phyloP scores from a whole-genome alignment of 345 rosid species.

The Lagerstroemia speciosa region DNA sequence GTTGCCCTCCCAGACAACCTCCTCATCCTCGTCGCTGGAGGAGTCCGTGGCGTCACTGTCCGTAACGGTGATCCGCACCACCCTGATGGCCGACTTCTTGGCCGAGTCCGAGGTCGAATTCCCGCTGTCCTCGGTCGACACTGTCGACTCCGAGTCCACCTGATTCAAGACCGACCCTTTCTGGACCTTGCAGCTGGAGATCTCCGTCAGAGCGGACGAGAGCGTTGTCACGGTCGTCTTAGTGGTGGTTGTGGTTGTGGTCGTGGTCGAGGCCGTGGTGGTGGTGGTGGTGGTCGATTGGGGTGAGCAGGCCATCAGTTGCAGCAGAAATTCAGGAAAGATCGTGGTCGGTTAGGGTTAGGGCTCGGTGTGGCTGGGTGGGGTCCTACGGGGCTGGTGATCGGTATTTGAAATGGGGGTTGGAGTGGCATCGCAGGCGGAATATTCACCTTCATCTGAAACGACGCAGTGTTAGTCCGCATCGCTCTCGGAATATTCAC shows the following conservation, averaged over 20 bases:
- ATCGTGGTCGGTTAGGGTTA: background rate
- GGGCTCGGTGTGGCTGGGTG: background rate
- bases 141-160: conserved; percentile 13
- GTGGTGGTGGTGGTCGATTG: conserved; percentile 4
- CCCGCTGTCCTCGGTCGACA: conserved; percentile 16
- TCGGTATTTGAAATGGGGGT: background rate
- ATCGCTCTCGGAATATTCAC: background rate
- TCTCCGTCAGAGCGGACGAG: conserved; percentile 5
- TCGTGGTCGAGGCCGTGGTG: background rate
- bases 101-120: conserved; percentile 4
- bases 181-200: conserved; percentile 4
- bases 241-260: conserved; percentile 8
- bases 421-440: background rate
- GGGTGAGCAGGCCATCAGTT: conserved; percentile 13
- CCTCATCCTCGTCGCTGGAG: conserved; percentile 23
- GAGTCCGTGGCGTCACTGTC: conserved; percentile 39
- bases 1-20: background rate
- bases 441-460: background rate
- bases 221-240: conserved; percentile 14
- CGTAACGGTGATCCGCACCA: conserved; percentile 26
- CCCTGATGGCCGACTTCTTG: conserved; percentile 10
- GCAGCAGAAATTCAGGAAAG: background rate
- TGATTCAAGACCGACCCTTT: background rate
- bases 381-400: background rate
- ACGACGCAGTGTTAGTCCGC: background rate